phyloP scores from a whole-genome alignment of 2,329 filamentous ascomycete genomes.

The Alternaria burnsii region DNA sequence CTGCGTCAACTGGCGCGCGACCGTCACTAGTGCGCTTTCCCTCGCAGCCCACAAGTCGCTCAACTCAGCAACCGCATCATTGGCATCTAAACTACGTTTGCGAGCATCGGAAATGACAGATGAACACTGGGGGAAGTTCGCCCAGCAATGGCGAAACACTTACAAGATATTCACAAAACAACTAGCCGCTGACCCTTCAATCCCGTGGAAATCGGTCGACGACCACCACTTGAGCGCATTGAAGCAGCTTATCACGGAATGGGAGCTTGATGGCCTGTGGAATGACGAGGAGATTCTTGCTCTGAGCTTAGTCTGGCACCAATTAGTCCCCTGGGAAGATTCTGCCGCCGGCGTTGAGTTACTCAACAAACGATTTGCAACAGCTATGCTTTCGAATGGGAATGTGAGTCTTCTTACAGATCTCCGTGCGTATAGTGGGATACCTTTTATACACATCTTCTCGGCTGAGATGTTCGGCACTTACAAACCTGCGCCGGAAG shows the following conservation, averaged over 20 bases:
- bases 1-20: conserved; percentile 78
- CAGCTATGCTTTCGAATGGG: conserved; percentile 77
- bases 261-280: conserved; percentile 68
- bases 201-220: conserved; percentile 74
- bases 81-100: conserved; percentile 58
- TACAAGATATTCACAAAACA: conserved; percentile 69
- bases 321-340: conserved; percentile 74
- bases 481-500: conserved; percentile 75
- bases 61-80: conserved; percentile 55
- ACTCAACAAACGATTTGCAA: conserved; percentile 64
- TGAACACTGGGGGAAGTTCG: conserved; percentile 70
- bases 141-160: conserved; percentile 73
- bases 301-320: conserved; percentile 74
- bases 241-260: conserved; percentile 63
- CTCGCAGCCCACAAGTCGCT: conserved; percentile 59
- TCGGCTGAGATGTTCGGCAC: conserved; percentile 75
- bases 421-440: conserved; percentile 64
- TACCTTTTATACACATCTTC: conserved; percentile 70
- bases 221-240: conserved; percentile 74
- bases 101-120: conserved; percentile 62
- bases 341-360: conserved; percentile 64
- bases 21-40: conserved; percentile 68
- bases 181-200: conserved; percentile 57
- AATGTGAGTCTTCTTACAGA: conserved; percentile 73
- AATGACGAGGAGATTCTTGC: conserved; percentile 49